These are phyloP conservation scores for Neoboletus subvelutipes DNA, from an alignment of 768 basidiomycete genomes.

Conservation along the genomic window DNA sequence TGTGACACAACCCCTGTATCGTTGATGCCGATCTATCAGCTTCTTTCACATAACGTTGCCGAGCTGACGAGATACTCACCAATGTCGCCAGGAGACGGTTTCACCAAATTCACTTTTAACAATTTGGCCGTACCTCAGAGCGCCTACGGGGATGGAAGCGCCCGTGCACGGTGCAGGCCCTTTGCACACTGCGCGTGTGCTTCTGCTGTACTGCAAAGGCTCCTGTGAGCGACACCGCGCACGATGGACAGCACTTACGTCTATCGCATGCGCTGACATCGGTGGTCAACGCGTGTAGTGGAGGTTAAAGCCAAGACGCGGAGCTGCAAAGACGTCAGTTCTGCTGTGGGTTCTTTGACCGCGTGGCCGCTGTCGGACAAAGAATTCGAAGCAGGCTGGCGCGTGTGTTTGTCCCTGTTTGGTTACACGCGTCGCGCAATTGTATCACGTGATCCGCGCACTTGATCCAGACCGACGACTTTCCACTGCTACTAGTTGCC, in stretches of 20 bases:
- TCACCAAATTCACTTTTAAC: conserved; percentile 50
- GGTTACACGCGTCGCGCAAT: conserved; percentile 23
- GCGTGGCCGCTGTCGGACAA: neutral
- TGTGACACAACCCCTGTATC: conserved; percentile 69
- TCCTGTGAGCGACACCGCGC: conserved; percentile 6
- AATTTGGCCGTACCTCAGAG: conserved; percentile 64
- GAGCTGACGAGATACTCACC: conserved; percentile 42
- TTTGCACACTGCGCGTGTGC: conserved; percentile 65
- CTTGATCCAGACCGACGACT: neutral
- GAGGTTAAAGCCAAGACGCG: neutral
- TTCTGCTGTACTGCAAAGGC: conserved; percentile 66
- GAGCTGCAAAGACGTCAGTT: neutral
- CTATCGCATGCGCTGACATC: conserved; percentile 32
- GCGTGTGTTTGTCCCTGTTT: conserved; percentile 24
- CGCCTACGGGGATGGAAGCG: conserved; percentile 50
- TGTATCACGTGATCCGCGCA: conserved; percentile 17
- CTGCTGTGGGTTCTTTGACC: neutral
- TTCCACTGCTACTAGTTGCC: neutral
- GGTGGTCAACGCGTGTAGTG: neutral
- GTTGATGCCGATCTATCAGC: conserved; percentile 12
- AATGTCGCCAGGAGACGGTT: conserved; percentile 74
- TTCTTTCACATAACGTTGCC: conserved; percentile 12
- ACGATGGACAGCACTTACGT: conserved; percentile 19
- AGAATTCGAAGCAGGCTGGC: neutral
- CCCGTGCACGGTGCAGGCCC: conserved; percentile 61